Evolutionary conservation across 2,329 filamentous ascomycete species (phyloP).

Genomic region (Dactylellina sp.): DNA sequence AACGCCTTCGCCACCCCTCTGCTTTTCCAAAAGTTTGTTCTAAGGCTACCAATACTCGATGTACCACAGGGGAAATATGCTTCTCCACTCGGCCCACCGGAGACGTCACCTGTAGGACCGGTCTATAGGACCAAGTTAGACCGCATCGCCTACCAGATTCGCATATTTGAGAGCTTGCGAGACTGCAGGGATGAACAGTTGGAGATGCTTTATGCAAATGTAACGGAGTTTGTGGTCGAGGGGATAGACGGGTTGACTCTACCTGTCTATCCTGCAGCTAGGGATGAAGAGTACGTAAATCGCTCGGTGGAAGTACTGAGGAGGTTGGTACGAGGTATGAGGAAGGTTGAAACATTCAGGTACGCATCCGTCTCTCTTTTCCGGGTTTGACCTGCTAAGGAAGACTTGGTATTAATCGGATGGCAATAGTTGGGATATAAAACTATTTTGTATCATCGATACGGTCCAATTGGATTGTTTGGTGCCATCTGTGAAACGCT

Average conservation of each 20-base stretch:
- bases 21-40: neutral
- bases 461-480: neutral
- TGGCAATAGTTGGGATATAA: conserved; percentile 3
- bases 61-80: no score
- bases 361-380: neutral
- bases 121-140: no score
- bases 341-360: neutral
- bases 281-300: neutral
- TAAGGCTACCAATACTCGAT: neutral
- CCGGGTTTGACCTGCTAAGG: no score
- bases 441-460: neutral
- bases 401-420: no score
- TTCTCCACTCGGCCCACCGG: no score
- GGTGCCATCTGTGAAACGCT: no score
- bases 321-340: neutral
- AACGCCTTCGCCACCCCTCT: neutral
- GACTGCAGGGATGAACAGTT: neutral
- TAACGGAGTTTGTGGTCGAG: neutral
- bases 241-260: neutral
- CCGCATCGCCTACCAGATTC: no score
- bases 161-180: no score
- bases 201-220: neutral
- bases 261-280: neutral
- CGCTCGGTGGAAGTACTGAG: neutral
- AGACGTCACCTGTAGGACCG: no score